phyloP scores from a whole-genome alignment of 805 yeast species.

The Pichia membranifaciens region DNA sequence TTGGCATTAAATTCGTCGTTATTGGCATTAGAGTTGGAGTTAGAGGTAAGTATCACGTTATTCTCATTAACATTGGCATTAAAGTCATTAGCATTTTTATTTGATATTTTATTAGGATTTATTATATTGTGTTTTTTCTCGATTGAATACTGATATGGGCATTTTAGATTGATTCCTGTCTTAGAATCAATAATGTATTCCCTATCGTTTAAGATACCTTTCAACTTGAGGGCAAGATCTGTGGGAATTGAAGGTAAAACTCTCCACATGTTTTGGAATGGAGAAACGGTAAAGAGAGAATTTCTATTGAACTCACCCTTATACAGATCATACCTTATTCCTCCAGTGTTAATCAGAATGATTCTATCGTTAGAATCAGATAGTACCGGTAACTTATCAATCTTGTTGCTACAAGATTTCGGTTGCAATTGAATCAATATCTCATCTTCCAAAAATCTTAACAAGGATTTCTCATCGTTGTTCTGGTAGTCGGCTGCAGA shows the following conservation, averaged over 20 bases:
- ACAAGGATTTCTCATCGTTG: slow-evolving; percentile 51
- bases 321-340: slow-evolving; percentile 79
- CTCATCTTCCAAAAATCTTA: slow-evolving; percentile 49
- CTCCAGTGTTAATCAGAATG: slow-evolving; percentile 77
- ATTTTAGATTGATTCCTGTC: slow-evolving; percentile 15
- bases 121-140: slow-evolving; percentile 8
- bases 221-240: slow-evolving; percentile 47
- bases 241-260: slow-evolving; percentile 54
- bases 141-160: slow-evolving; percentile 24
- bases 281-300: slow-evolving; percentile 76
- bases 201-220: slow-evolving; percentile 51
- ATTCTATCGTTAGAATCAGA: slow-evolving; percentile 35
- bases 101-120: neutral
- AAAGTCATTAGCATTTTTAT: neutral
- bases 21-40: neutral
- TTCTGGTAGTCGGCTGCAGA: slow-evolving; percentile 53
- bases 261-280: slow-evolving; percentile 78
- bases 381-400: slow-evolving; percentile 7
- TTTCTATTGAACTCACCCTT: slow-evolving; percentile 80
- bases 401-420: slow-evolving; percentile 17
- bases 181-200: slow-evolving; percentile 32
- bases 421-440: slow-evolving; percentile 38
- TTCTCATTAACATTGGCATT: neutral
- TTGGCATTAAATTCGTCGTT: neutral
- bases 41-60: neutral